Base-by-base conservation (phyloP, 352 stramenopile species). In the Phytophthora crassamura region DNA sequence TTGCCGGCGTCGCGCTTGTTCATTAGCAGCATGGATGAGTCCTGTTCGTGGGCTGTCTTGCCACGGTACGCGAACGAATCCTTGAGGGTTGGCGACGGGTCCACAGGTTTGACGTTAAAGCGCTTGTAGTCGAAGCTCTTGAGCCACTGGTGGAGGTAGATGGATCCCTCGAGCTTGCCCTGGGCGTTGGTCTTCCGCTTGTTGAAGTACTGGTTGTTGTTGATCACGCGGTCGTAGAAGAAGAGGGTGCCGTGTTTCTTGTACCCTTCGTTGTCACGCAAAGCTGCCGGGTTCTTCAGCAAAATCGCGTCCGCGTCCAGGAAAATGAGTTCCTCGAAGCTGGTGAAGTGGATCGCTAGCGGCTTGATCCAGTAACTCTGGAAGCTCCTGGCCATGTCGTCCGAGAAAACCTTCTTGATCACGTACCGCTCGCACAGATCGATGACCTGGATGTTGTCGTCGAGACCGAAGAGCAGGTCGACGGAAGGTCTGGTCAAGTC, bases 1-100 rank as follows among this genome's bases (percentile, higher is more conserved):
- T 74, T 78, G 18, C 25, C 39, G 3, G 68, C 66, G 14, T 76
- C 58, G 30, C 67, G 53, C 66, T 92, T 94, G 60, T 94, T 78
- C 28, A 94, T 75, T 3, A 83, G 58, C 11, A 94, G 41, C 59
- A 94, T 88, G 7, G 80, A 92, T 7, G 83, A 91, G 59, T 92
- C 85, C 55, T 89, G 76, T 39, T 92, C 81, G 43, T 91, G 81
- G 18, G 74, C 80, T 6, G 75, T 90, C 28, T 72, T 45, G 0
- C 73, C 67, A 0, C 63, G 60, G 36, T 83, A 88, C 1, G 69
- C 68, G 18, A 86, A 80, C 1, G 75, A 89, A 0, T 69, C 61
- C 6, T 75, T 63, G 15, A 91, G 64, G 18, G 74, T 63, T 0
- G 39, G 6, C 0, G 79, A 77, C 15, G 70, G 67, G 12, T 72